phyloP scores from a whole-genome alignment of 2,329 filamentous ascomycete species.

The Trichoderma breve region DNA sequence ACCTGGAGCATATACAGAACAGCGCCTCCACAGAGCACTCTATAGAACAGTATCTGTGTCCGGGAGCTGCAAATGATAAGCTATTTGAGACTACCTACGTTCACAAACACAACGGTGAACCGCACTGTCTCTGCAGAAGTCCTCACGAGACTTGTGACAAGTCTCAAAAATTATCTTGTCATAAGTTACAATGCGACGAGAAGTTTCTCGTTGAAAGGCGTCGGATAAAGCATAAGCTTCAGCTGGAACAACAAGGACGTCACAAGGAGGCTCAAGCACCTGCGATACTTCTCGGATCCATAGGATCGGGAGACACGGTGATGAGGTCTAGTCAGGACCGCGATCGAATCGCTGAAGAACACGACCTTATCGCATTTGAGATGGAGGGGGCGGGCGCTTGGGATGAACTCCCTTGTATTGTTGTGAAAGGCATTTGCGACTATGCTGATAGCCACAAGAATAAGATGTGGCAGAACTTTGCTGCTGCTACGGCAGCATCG shows the following conservation, averaged over 20 bases:
- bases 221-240: neutral
- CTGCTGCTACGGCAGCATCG: neutral
- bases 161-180: neutral
- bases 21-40: neutral
- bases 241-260: neutral
- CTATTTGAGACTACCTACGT: neutral
- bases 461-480: neutral
- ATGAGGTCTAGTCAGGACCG: neutral
- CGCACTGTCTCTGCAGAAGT: neutral
- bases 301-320: neutral
- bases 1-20: neutral
- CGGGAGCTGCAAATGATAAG: neutral
- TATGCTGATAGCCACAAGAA: neutral
- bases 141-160: neutral
- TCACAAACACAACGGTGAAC: neutral
- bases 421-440: neutral
- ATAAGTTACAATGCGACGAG: too few species aligned
- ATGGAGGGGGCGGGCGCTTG: neutral
- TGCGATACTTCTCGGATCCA: neutral
- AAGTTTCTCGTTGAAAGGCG: neutral
- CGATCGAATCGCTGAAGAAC: neutral
- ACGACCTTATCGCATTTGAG: neutral
- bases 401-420: neutral
- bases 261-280: neutral
- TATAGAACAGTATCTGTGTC: neutral